Evolutionary conservation across 176 grass and related monocot species (phyloP), one percentile per base, ranked within the genome.

Genomic region (Tillandsia leiboldiana): DNA sequence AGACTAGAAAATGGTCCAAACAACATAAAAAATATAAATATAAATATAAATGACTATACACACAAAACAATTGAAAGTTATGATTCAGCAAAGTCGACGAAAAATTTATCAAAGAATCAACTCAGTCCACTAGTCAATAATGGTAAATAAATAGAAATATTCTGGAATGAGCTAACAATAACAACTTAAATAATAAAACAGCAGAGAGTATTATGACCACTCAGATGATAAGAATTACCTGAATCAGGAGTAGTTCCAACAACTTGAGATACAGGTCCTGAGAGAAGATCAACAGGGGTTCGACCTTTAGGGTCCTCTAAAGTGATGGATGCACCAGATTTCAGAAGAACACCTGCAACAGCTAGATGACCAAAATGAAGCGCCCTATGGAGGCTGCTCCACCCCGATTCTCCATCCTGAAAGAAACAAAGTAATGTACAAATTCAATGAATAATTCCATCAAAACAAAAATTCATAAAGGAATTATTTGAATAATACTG

Each of bases 401-500:
- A 99, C 52, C 94, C 94, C 12, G 94, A 99, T 70, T 99, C 94
- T 67, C 90, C 94, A 84, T 99, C 94, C 94, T 99, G 81, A 72
- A 80, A 68, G 56, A 61, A 22, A 42, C 12, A 15, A 26, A 22
- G 13, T 42, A 42, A 42, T 42, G 33, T 5, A 42, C 33, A 42
- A 42, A 42, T 42, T 42, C 33, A 42, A 42, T 42, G 24, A 9
- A 63, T 10, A 42, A 42, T 42, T 42, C 33, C 33, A 42, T 42
- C 33, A 6, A 42, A 42, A 42, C 33, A 42, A 42, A 42, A 42
- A 42, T 7, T 8, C 33, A 42, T 42, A 42, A 42, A 42, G 33
- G 33, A 42, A 42, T 42, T 42, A 42, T 42, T 42, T 6, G 33
- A 42, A 42, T 42, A 42, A 42, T 42, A 42, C 33, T 42, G 33